phyloP scores from a whole-genome alignment of 2,329 filamentous ascomycete species.

The Trichocomaceae sp. region DNA sequence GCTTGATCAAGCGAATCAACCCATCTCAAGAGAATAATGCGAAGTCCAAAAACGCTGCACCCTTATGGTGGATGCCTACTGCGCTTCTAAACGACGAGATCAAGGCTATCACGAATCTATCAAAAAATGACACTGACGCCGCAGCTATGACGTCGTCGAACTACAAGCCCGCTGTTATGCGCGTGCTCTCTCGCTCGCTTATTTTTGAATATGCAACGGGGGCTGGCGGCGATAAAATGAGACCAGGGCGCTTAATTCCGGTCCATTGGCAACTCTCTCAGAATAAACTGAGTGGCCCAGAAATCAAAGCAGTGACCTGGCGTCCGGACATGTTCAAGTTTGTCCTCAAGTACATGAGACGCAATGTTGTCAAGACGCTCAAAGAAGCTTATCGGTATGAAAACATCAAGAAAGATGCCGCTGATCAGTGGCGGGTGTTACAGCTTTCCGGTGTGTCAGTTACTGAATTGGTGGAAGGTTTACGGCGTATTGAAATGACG shows the following conservation, averaged over 20 bases:
- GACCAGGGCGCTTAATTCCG: not conserved
- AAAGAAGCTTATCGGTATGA: constrained; percentile 23
- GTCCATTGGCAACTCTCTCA: not conserved
- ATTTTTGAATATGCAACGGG: not conserved
- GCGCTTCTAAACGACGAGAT: constrained; percentile 28
- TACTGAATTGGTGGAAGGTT: not conserved
- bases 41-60: constrained; percentile 1
- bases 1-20: constrained; percentile 25
- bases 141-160: not conserved
- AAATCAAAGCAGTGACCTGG: constrained; percentile 37
- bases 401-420: not conserved
- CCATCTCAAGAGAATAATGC: constrained; percentile 8
- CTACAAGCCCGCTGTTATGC: not conserved
- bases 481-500: constrained; percentile 7
- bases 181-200: not conserved
- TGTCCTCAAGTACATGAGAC: constrained; percentile 33
- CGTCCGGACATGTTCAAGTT: constrained; percentile 43
- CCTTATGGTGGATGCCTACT: constrained; percentile 30
- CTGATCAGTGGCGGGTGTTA: constrained; percentile 7
- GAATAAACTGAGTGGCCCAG: constrained; percentile 17
- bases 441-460: constrained; percentile 1
- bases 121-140: not conserved
- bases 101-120: not conserved
- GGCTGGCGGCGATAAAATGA: not conserved
- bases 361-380: constrained; percentile 31